phyloP scores from a whole-genome alignment of 331 rosid genomes.

The Prunus yedoensis region DNA sequence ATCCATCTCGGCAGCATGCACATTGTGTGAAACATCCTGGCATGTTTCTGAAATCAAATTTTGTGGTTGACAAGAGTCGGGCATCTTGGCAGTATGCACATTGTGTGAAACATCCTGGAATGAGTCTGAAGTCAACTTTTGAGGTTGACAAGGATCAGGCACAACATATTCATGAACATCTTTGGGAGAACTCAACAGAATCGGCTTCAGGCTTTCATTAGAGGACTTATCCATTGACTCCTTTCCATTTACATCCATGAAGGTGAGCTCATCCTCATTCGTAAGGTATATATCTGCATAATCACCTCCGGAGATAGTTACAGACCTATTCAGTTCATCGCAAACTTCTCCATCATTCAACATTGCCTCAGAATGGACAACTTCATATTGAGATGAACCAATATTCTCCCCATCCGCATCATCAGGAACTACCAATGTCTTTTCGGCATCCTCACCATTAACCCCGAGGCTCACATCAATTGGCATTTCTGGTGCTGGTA shows the following conservation, averaged over 20 bases:
- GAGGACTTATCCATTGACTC: constrained; percentile 34
- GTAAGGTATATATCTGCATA: constrained; percentile 26
- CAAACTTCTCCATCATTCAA: constrained; percentile 11
- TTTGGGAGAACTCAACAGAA: constrained; percentile 43
- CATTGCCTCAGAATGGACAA: neutral
- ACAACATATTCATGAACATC: constrained; percentile 38
- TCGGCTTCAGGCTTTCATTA: constrained; percentile 34
- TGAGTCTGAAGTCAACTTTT: constrained; percentile 25
- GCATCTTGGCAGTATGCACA: constrained; percentile 20
- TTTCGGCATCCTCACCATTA: constrained; percentile 15
- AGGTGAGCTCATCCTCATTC: constrained; percentile 35
- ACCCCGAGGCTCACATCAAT: constrained; percentile 34
- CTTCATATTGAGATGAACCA: constrained; percentile 12
- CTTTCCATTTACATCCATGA: constrained; percentile 43
- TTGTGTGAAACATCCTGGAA: constrained; percentile 23
- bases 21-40: constrained; percentile 24
- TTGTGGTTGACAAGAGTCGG: neutral
- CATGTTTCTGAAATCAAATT: constrained; percentile 26
- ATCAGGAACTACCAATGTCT: constrained; percentile 13
- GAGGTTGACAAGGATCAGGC: constrained; percentile 28
- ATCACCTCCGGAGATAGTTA: constrained; percentile 28
- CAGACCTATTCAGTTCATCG: constrained; percentile 29
- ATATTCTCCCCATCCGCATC: constrained; percentile 30
- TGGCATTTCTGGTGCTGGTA: constrained; percentile 48
- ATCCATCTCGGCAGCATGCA: constrained; percentile 23